Percentiles rank a stretch among this genome's conserved stretches.
These are phyloP conservation scores for Jacaranda copaia DNA, from an alignment of 257 asterid genomes.

Conservation along the genomic window DNA sequence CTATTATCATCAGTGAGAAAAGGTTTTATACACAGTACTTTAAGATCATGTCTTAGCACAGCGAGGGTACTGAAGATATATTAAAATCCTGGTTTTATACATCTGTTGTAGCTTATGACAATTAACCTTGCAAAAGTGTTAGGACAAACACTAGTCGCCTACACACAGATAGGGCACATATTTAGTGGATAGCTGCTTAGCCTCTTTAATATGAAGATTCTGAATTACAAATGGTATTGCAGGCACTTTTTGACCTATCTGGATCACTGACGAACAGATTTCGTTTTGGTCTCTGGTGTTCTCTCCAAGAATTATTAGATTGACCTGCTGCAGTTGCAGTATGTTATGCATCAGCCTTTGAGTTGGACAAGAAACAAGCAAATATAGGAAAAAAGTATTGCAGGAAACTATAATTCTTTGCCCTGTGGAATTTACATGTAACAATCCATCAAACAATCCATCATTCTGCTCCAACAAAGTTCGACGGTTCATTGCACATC, in stretches of 20 bases:
- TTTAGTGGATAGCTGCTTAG: conserved; percentile 53
- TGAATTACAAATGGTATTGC: conserved; percentile 69
- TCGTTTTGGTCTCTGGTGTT: conserved; percentile 58
- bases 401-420: conserved; percentile 42
- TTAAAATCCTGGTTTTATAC: conserved; percentile 30
- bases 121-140: conserved; percentile 20
- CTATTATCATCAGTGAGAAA: conserved; percentile 2
- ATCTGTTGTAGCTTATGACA: conserved; percentile 30
- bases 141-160: conserved; percentile 33
- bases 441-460: conserved; percentile 24
- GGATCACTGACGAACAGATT: conserved; percentile 62
- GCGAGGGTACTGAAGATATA: conserved; percentile 25
- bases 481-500: conserved; percentile 39
- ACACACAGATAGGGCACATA: conserved; percentile 40
- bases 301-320: conserved; percentile 56
- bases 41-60: conserved; percentile 22
- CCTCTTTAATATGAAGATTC: conserved; percentile 56
- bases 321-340: conserved; percentile 57
- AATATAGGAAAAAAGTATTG: conserved; percentile 32
- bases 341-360: conserved; percentile 49
- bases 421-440: conserved; percentile 39
- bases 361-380: conserved; percentile 48
- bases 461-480: conserved; percentile 39
- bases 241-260: conserved; percentile 61
- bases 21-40: conserved; percentile 20